Percentiles rank a stretch among this genome's conserved stretches.
phyloP scores from a whole-genome alignment of 2,329 filamentous ascomycete genomes.

The Pochonia chlamydosporia region DNA sequence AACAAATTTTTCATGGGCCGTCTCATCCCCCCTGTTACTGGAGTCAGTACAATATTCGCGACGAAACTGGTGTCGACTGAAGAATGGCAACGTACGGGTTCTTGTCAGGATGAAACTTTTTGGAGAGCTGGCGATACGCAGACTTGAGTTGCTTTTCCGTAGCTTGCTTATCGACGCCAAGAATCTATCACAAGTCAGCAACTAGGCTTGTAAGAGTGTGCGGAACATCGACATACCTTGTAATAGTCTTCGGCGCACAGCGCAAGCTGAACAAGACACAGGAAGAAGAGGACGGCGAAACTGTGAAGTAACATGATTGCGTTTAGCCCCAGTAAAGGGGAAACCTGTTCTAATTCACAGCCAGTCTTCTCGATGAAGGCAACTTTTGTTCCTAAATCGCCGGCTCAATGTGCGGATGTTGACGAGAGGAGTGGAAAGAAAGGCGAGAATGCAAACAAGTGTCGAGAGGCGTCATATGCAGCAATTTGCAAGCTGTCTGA shows the following conservation, averaged over 20 bases:
- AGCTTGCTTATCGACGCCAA: constrained; percentile 74
- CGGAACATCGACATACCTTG: constrained; percentile 46
- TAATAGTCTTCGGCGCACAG: constrained; percentile 69
- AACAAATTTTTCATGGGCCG: constrained; percentile 86
- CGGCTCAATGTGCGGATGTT: constrained; percentile 4
- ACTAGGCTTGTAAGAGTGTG: background rate
- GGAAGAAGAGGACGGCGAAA: constrained; percentile 44
- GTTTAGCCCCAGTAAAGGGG: constrained; percentile 10
- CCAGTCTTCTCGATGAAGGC: background rate
- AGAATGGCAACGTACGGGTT: constrained; percentile 64
- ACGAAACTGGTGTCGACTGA: background rate
- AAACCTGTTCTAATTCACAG: background rate
- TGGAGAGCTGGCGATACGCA: constrained; percentile 85
- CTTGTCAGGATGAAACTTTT: constrained; percentile 97
- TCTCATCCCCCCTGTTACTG: constrained; percentile 59
- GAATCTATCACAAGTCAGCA: constrained; percentile 46
- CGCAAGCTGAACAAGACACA: constrained; percentile 48
- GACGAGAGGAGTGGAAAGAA: background rate
- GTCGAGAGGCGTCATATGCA: constrained; percentile 1
- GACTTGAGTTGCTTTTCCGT: constrained; percentile 87
- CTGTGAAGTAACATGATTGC: constrained; percentile 46
- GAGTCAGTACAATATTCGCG: background rate
- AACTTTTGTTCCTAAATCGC: constrained; percentile 1
- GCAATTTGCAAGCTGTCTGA: background rate
- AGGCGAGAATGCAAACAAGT: constrained; percentile 1